Evolutionary conservation across 352 stramenopile genomes (phyloP), one percentile per base, ranked within the genome.

Genomic region (Globisporangium spinosum): DNA sequence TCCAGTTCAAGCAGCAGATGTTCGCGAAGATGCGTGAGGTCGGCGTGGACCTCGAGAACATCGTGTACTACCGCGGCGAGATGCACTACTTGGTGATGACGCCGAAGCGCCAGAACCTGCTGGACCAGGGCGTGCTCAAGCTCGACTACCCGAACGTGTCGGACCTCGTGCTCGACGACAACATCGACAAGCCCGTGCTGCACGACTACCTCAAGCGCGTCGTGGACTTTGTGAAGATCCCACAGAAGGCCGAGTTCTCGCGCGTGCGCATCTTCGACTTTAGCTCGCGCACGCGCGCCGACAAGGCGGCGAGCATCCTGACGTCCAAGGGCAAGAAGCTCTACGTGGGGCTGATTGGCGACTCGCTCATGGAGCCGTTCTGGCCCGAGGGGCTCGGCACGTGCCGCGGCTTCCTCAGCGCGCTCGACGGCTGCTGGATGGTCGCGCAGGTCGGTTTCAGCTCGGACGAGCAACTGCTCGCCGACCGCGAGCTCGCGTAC

Each of bases 21-120:
- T 94, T 94, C 65, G 84, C 79, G 13, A 84, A 90, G 74, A 86
- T 94, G 77, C 79, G 80, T 47, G 82, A 82, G 15, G 77, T 85
- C 22, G 85, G 82, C 45, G 77, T 95, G 25, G 83, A 93, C 66
- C 68, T 93, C 13, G 87, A 95, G 74, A 93, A 93, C 62, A 82
- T 93, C 47, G 87, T 94, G 71, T 95, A 95, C 76, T 93, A 94
- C 72, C 83, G 85, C 25, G 87, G 87, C 43, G 84, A 91, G 65
- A 91, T 92, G 77, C 87, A 95, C 72, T 95, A 95, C 72, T 70
- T 95, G 35, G 87, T 95, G 9, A 93, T 93, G 83, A 94, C 87
- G 6, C 82, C 86, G 15, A 91, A 89, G 76, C 81, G 80, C 6
- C 78, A 83, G 64, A 94, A 91, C 71, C 67, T 94, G 40, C 45